Evolutionary conservation across 176 grass and related monocot species (phyloP).

Genomic region (Hsuehochloa calcarea): DNA sequence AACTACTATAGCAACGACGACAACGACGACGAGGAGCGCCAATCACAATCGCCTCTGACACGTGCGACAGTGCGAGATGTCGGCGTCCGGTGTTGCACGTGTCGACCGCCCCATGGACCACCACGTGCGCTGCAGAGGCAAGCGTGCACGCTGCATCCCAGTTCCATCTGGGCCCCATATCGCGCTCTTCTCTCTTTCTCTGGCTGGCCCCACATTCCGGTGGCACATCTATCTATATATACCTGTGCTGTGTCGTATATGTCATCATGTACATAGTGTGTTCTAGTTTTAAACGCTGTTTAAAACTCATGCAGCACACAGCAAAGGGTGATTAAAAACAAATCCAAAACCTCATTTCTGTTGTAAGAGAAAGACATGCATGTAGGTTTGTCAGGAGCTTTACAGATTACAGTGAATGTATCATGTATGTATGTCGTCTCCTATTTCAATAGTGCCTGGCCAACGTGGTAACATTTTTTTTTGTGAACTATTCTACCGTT

Average conservation of each 20-base stretch:
- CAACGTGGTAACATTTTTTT: neutral
- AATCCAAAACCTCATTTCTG: neutral
- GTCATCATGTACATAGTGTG: too few species aligned
- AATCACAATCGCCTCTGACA: conserved; percentile 7
- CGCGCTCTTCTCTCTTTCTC: neutral
- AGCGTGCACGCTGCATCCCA: neutral
- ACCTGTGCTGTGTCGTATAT: neutral
- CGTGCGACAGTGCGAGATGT: conserved; percentile 22
- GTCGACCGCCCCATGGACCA: conserved; percentile 13
- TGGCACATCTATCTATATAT: neutral
- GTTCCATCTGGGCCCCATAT: neutral
- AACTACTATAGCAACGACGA: neutral
- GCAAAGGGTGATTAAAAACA: neutral
- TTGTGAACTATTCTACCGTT: neutral
- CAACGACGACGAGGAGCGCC: neutral
- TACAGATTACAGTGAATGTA: neutral
- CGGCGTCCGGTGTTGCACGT: conserved; percentile 40
- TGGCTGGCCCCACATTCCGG: neutral
- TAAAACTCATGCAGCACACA: neutral
- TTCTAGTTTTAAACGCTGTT: too few species aligned
- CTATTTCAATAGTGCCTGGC: neutral
- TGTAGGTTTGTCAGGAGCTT: neutral
- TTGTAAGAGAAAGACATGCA: neutral
- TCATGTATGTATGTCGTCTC: neutral
- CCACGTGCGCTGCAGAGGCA: conserved; percentile 24